Conservation (phyloP, 139 green algal species). For the Desmodesmus armatus region DNA sequence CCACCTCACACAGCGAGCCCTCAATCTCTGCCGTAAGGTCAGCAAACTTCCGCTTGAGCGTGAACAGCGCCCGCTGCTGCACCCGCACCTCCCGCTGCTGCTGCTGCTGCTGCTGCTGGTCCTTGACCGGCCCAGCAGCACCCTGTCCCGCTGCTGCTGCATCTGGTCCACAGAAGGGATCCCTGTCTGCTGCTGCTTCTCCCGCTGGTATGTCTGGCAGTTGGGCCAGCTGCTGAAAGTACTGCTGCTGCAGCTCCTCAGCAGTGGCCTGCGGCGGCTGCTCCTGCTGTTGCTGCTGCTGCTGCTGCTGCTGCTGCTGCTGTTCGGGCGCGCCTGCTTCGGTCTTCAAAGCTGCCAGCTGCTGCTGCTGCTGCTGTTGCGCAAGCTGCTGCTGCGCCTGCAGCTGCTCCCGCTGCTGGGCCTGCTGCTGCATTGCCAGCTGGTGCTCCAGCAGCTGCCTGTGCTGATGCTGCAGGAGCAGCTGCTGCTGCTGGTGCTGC, state of each 20-base stretch:
- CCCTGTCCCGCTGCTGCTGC: not conserved
- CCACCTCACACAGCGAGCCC: slow-evolving; percentile 41
- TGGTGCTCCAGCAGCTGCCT: not conserved
- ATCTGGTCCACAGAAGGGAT: not conserved
- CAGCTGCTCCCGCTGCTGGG: not conserved
- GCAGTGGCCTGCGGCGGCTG: not conserved
- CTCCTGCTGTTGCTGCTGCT: not conserved
- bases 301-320: slow-evolving; percentile 18
- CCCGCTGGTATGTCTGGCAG: not conserved
- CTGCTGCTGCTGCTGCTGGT: not conserved
- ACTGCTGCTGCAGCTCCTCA: not conserved
- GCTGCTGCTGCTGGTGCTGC: not conserved
- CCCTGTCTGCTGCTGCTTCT: not conserved
- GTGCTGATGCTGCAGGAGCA: not conserved
- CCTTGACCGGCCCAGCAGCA: not conserved
- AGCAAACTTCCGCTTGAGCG: slow-evolving; percentile 39
- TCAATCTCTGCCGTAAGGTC: slow-evolving; percentile 43
- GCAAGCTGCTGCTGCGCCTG: not conserved
- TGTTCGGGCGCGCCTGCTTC: not conserved
- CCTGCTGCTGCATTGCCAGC: not conserved
- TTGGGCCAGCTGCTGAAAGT: no score
- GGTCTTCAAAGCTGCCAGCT: not conserved
- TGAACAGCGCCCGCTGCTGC: slow-evolving; percentile 25
- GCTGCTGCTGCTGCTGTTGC: slow-evolving; percentile 1
- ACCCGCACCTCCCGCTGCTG: not conserved